Base-by-base conservation (phyloP, 441 rosid species). In the Aquilaria agallochum region DNA sequence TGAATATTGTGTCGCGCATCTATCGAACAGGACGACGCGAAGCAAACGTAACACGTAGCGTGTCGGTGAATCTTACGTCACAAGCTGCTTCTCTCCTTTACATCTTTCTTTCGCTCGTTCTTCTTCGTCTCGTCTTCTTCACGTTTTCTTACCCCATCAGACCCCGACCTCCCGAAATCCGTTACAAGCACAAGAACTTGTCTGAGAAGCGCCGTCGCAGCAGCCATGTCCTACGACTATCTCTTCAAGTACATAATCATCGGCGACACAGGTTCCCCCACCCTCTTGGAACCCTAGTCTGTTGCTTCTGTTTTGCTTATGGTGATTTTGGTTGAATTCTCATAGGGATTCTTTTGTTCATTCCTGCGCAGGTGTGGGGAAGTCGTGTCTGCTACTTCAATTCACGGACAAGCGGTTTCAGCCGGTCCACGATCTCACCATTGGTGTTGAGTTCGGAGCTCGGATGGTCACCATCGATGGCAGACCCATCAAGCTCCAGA, bases 221-320 rank as follows among this genome's bases (percentile, higher is more conserved):
- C 13, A 68, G 59, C 59, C 69, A 84, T 87, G 90, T 84, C 90
- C 15, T 87, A 84, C 83, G 94, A 87, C 72, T 87, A 87, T 53
- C 90, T 87, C 72, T 84, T 87, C 83, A 87, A 87, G 82, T 87
- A 84, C 87, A 84, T 87, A 48, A 87, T 84, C 90, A 87, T 87
- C 76, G 90, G 94, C 9, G 94, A 87, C 78, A 84, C 94, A 48
- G 90, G 94, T 87, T 50, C 13, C 45, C 36, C 48, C 31, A 44
- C 48, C 54, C 68, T 54, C 50, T 15, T 20, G 42, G 58, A 33
- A 59, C 59, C 68, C 63, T 51, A 47, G 44, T 34, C 45, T 13
- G 0, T 11, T 44, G 11, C 55, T 20, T 15, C 5, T 2, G 31
- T 36, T 47, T 14, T 52, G 45, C 55, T 53, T 50, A 2, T 30